Percentiles rank a stretch among this genome's conserved stretches.
Conservation (phyloP, 371 early-diverging fungal species). For the Lichtheimia ornata region DNA sequence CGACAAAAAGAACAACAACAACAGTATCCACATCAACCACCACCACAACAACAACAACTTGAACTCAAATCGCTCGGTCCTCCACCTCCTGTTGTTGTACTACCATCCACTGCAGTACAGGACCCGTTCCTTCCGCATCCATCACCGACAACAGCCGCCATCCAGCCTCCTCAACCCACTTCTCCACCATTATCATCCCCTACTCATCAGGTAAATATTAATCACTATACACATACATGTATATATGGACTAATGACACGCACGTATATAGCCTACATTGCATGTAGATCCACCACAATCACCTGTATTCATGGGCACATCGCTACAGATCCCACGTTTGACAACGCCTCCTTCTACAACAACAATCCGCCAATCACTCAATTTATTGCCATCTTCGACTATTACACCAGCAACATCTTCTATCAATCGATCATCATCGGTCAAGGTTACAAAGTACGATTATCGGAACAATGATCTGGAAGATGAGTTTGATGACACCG, state of each 20-base stretch:
- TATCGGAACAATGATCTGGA: slow-evolving; percentile 7
- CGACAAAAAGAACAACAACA: slow-evolving; percentile 2
- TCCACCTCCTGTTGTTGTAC: slow-evolving; percentile 12
- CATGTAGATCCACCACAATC: slow-evolving; percentile 5
- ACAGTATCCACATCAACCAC: background rate
- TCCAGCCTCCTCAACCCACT: background rate
- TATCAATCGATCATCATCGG: slow-evolving; percentile 33
- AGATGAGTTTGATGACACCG: slow-evolving; percentile 4
- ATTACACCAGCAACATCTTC: background rate
- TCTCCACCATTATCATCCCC: background rate
- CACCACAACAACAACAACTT: background rate
- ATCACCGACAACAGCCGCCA: background rate
- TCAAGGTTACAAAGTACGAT: slow-evolving; percentile 40
- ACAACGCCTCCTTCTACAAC: slow-evolving; percentile 15
- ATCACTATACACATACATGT: too few relatives aligned
- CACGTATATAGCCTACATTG: too few relatives aligned
- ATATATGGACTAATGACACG: too few relatives aligned
- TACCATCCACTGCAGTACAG: slow-evolving; percentile 5
- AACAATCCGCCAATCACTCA: slow-evolving; percentile 32
- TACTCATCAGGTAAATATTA: too few relatives aligned
- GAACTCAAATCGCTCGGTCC: slow-evolving; percentile 8
- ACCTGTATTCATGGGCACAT: slow-evolving; percentile 9
- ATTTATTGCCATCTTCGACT: slow-evolving; percentile 11
- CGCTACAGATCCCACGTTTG: slow-evolving; percentile 36
- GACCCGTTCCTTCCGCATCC: background rate